These are phyloP conservation scores for Mycosphaerella arachidis DNA, from an alignment of 2,329 filamentous ascomycete species.

Conservation along the genomic window DNA sequence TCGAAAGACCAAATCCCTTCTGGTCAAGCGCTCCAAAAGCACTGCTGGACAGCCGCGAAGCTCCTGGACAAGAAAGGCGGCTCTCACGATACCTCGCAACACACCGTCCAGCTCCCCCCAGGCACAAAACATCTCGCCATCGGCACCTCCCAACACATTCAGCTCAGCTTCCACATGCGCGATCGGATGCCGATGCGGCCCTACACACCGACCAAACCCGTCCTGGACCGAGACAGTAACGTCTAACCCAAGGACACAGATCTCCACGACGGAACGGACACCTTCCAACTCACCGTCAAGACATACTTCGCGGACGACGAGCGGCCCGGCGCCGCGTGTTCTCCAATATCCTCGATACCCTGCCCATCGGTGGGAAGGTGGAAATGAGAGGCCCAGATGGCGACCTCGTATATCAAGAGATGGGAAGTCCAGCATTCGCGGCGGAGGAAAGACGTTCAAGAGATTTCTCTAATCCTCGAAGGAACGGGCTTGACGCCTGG, in stretches of 20 bases:
- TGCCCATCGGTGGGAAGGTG: conserved; percentile 46
- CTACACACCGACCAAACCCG: conserved; percentile 48
- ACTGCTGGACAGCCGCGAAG: conserved; percentile 46
- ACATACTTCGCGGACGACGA: conserved; percentile 47
- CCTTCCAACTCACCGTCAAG: conserved; percentile 49
- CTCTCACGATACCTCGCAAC: conserved; percentile 43
- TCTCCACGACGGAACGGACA: conserved; percentile 34
- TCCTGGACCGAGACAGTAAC: conserved; percentile 26
- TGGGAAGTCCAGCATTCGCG: conserved; percentile 46
- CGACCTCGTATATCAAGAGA: conserved; percentile 47
- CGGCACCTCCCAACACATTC: conserved; percentile 50
- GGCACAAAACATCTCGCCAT: conserved; percentile 42
- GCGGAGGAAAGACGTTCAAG: conserved; percentile 39
- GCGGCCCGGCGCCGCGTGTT: conserved; percentile 53
- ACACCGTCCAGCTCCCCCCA: conserved; percentile 46
- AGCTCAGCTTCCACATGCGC: conserved; percentile 50
- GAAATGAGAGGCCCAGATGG: conserved; percentile 52
- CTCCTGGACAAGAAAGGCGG: conserved; percentile 37
- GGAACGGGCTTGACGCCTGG: conserved; percentile 51
- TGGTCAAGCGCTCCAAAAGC: conserved; percentile 39
- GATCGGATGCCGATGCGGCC: conserved; percentile 49
- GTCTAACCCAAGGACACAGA: conserved; percentile 27
- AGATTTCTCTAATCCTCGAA: conserved; percentile 48
- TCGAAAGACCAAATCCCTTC: conserved; percentile 30
- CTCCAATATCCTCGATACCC: conserved; percentile 50